Evolutionary conservation across 306 rosid species (phyloP).

Genomic region (Mucuna pruriens): DNA sequence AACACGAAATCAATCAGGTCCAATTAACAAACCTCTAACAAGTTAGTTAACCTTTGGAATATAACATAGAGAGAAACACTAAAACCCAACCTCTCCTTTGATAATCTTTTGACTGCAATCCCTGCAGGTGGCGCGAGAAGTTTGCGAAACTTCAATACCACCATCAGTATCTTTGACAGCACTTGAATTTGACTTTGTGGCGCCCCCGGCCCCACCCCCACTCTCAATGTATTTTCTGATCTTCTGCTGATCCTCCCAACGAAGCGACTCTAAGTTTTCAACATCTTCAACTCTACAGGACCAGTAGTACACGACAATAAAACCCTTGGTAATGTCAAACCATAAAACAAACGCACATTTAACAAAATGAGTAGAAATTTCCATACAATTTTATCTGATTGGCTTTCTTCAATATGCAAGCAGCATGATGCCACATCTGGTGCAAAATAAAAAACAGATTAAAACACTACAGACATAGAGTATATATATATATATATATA

Average conservation of each 20-base stretch:
- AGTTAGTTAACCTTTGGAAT: conserved; percentile 1
- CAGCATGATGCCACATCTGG: conserved; percentile 97
- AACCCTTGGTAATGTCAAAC: conserved; percentile 31
- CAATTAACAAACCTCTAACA: conserved; percentile 17
- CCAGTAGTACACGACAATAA: background rate
- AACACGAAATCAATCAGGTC: background rate
- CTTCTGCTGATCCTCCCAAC: conserved; percentile 97
- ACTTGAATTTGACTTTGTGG: conserved; percentile 19
- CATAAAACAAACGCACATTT: background rate
- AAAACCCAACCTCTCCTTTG: conserved; percentile 77
- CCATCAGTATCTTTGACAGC: conserved; percentile 40
- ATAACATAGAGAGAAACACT: conserved; percentile 12
- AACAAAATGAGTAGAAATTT: conserved; percentile 25
- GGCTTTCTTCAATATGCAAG: conserved; percentile 76
- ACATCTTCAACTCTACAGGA: conserved; percentile 75
- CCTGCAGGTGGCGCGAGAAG: conserved; percentile 88
- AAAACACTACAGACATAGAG: background rate
- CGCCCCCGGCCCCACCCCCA: background rate
- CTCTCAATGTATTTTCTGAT: conserved; percentile 75
- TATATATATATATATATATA: too few species aligned
- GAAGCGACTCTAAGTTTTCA: conserved; percentile 81
- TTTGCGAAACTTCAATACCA: conserved; percentile 75
- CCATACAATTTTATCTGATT: conserved; percentile 92
- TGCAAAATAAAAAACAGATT: conserved; percentile 27
- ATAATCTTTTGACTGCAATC: conserved; percentile 71